These are phyloP conservation scores for Trypanosoma mega DNA, from an alignment of 208 protist genomes.

Conservation along the genomic window DNA sequence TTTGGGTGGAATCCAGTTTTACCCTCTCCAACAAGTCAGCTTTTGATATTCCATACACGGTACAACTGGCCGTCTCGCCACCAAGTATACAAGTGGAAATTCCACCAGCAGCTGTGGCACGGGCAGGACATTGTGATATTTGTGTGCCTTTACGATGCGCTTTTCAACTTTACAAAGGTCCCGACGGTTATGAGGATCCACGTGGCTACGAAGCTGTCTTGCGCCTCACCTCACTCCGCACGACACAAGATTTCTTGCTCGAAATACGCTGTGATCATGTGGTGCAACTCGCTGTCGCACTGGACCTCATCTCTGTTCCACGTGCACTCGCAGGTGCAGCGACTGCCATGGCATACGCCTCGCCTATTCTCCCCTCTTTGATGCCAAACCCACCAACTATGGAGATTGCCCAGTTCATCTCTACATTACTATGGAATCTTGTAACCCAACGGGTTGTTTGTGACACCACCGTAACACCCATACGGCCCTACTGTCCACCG, in stretches of 20 bases:
- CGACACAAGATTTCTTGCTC: conserved; percentile 54
- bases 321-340: background rate
- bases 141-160: conserved; percentile 53
- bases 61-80: conserved; percentile 42
- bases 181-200: background rate
- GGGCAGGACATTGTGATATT: conserved; percentile 55
- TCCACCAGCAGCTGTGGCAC: conserved; percentile 36
- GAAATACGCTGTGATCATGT: conserved; percentile 67
- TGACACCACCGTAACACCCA: background rate
- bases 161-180: conserved; percentile 30
- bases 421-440: conserved; percentile 30
- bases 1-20: conserved; percentile 64
- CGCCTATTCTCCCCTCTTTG: conserved; percentile 3
- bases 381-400: conserved; percentile 22
- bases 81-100: conserved; percentile 62
- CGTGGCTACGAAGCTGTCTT: conserved; percentile 30
- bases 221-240: conserved; percentile 55
- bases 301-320: conserved; percentile 46
- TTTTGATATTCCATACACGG: conserved; percentile 75
- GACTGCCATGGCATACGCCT: conserved; percentile 12
- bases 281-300: conserved; percentile 53
- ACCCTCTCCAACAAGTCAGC: conserved; percentile 71
- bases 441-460: conserved; percentile 13
- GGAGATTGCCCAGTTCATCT: conserved; percentile 13
- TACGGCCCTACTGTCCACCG: conserved; percentile 48